Base-by-base conservation (phyloP, 805 yeast species). In the Metschnikowia lochheadii region DNA sequence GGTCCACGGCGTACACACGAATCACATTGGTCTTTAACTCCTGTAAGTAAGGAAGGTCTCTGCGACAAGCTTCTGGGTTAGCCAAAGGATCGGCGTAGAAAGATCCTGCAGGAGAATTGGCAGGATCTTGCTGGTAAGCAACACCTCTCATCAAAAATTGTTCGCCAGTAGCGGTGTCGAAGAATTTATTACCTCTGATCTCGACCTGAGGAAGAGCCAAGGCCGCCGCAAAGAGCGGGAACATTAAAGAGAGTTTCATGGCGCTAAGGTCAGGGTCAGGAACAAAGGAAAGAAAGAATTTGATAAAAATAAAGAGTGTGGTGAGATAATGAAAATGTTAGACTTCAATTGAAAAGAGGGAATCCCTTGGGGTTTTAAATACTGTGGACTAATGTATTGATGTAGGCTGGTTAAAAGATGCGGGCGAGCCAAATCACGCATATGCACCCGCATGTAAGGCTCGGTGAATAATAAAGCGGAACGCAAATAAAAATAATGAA, bases 101-200 rank as follows among this genome's bases (percentile, higher is more conserved):
- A 6, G 67, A 56, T 0, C n/a, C 11, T 6, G 17, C 29, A 3
- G 23, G 3, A 53, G 72, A 74, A 14, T 82, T 74, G 29, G 74
- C 53, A 56, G 78, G 77, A 65, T 84, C 84, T 56, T 81, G 82
- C 73, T 86, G 94, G 70, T 87, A 87, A 49, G 92, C 92, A 56
- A 87, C 74, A 73, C 92, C 94, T 65, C 72, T 82, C 64, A 87
- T 80, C 68, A 78, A 84, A 65, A 87, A 87, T 65, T 85, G 91
- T 26, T 26, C 29, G 11, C 50, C 89, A 78, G 50, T 91, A 91
- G 70, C 83, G 83, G 87, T 75, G 72, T 72, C 85, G 76, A 78
- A 87, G 64, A 87, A 86, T 67, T 86, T 85, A 78, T 84, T 85
- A 53, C 92, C 92, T 49, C 77, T 78, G 58, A 86, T 76, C 63